Conservation (phyloP, 2,329 filamentous ascomycete species). For the Coniosporium tulheliwenetii region DNA sequence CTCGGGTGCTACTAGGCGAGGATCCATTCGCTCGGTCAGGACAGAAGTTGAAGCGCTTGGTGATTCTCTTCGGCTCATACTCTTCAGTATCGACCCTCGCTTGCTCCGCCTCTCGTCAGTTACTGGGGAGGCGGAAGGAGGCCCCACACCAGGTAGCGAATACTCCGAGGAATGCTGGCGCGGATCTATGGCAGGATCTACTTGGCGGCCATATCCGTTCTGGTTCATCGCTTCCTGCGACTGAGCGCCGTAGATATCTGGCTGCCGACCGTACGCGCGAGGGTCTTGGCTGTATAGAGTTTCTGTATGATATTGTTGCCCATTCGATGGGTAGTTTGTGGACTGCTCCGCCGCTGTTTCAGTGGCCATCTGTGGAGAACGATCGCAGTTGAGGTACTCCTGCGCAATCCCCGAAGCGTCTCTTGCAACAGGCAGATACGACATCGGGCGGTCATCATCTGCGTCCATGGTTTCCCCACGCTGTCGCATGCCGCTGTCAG, state of each 20-base stretch:
- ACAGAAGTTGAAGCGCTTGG: neutral
- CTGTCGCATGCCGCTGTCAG: neutral
- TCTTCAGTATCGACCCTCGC: conserved; percentile 8
- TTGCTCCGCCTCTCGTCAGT: conserved; percentile 16
- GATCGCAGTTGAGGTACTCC: neutral
- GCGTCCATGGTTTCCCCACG: neutral
- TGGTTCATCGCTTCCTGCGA: neutral
- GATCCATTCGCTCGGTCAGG: conserved; percentile 3
- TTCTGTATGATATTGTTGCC: too few species aligned
- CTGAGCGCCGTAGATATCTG: neutral
- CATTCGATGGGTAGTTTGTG: too few species aligned
- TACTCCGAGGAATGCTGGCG: conserved; percentile 25
- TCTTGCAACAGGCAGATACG: conserved; percentile 10
- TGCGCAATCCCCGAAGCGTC: conserved; percentile 6
- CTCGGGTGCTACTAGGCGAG: neutral
- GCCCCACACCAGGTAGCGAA: conserved; percentile 20
- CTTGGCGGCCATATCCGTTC: neutral
- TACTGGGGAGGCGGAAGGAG: conserved; percentile 13
- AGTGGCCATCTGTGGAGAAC: neutral
- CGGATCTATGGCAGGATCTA: conserved; percentile 11
- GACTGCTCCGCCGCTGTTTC: too few species aligned
- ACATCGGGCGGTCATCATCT: conserved; percentile 10
- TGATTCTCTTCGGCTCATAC: too few species aligned
- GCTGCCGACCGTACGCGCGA: too few species aligned
- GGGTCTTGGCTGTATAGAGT: too few species aligned